Conservation (phyloP, 1,284 basidiomycete genomes). For the Peniophora sp. region DNA sequence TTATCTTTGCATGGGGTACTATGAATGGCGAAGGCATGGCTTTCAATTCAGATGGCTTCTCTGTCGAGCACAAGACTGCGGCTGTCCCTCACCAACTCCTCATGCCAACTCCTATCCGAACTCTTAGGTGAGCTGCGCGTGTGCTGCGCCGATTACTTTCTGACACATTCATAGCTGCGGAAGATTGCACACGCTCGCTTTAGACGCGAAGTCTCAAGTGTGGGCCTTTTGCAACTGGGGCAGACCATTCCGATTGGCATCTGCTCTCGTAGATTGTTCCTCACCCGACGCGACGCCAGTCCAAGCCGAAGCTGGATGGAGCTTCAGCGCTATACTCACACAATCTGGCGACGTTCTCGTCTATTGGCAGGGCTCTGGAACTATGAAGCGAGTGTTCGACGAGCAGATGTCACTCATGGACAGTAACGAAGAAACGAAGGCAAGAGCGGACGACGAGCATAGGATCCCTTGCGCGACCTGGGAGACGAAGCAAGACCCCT, state of each 20-base stretch:
- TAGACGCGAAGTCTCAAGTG: slow-evolving; percentile 50
- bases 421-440: slow-evolving; percentile 26
- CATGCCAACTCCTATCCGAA: slow-evolving; percentile 48
- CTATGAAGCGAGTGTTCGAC: slow-evolving; percentile 28
- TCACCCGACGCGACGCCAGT: slow-evolving; percentile 40
- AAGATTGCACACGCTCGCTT: slow-evolving; percentile 58
- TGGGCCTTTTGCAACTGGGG: slow-evolving; percentile 75
- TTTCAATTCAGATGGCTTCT: slow-evolving; percentile 47
- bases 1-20: slow-evolving; percentile 81
- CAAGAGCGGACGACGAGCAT: slow-evolving; percentile 25
- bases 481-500: slow-evolving; percentile 46
- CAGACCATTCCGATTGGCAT: slow-evolving; percentile 56
- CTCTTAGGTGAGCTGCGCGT: slow-evolving; percentile 46
- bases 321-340: slow-evolving; percentile 63
- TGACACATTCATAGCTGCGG: slow-evolving; percentile 48
- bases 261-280: slow-evolving; percentile 36
- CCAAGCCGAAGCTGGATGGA: slow-evolving; percentile 81
- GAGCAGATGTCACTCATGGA: slow-evolving; percentile 40
- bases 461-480: slow-evolving; percentile 55
- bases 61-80: slow-evolving; percentile 42
- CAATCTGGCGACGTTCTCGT: slow-evolving; percentile 62
- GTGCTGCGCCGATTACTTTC: not conserved
- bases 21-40: slow-evolving; percentile 43
- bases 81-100: slow-evolving; percentile 44
- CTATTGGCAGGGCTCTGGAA: slow-evolving; percentile 63